A percentile compares a stretch with the other conserved stretches of the same genome.
Evolutionary conservation across 208 protist species (phyloP).

Genomic region (Crithidia sp.): DNA sequence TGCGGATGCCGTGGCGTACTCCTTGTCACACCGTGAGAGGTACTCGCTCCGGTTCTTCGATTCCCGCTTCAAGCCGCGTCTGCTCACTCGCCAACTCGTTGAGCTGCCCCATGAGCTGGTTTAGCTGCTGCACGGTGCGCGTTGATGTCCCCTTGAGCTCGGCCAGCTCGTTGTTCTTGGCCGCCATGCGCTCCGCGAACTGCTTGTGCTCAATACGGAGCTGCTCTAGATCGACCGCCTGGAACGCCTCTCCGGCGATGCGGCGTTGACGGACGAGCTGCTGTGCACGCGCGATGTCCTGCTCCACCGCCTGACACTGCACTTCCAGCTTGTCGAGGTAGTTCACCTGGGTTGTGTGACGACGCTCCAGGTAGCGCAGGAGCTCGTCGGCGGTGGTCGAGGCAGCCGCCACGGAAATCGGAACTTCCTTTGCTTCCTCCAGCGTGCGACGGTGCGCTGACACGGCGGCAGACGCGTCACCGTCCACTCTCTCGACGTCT

Average conservation of each 20-base stretch:
- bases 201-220: conserved; percentile 97
- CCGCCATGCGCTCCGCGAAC: conserved; percentile 94
- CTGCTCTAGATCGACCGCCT: conserved; percentile 96
- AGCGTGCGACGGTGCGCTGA: neutral
- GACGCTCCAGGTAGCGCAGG: conserved; percentile 82
- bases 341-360: conserved; percentile 60
- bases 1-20: conserved; percentile 65
- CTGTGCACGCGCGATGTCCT: conserved; percentile 83
- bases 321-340: conserved; percentile 88
- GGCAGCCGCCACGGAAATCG: conserved; percentile 6
- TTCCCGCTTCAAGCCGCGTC: conserved; percentile 86
- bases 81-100: conserved; percentile 89
- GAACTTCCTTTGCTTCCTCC: conserved; percentile 12
- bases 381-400: conserved; percentile 83
- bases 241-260: conserved; percentile 92
- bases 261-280: conserved; percentile 88
- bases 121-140: conserved; percentile 93
- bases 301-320: conserved; percentile 81
- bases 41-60: conserved; percentile 83
- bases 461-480: neutral
- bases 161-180: conserved; percentile 94
- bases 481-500: conserved; percentile 15
- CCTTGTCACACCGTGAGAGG: conserved; percentile 60
- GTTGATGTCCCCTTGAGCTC: conserved; percentile 95
- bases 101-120: conserved; percentile 87